Evolutionary conservation across 768 basidiomycete genomes (phyloP).

Genomic region (Hydnomerulius pinastri): DNA sequence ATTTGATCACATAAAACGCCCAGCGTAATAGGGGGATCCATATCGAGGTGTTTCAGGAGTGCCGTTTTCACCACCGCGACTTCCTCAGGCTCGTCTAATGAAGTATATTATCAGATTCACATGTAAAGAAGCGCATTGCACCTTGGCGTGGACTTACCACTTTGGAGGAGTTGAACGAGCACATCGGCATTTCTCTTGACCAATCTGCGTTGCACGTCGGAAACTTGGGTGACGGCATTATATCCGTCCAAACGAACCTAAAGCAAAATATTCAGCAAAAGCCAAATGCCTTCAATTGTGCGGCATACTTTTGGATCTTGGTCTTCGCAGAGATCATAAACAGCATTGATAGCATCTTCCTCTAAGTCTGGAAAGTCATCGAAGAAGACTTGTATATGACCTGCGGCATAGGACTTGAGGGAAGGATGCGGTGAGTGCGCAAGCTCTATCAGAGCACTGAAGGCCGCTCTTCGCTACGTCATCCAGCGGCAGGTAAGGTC

Average conservation of each 20-base stretch:
- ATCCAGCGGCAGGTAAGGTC: conserved; percentile 11
- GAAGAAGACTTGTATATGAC: conserved; percentile 58
- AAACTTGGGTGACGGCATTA: conserved; percentile 54
- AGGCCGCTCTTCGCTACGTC: conserved; percentile 50
- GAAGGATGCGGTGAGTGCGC: conserved; percentile 47
- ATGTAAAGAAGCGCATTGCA: background rate
- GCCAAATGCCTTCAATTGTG: conserved; percentile 5
- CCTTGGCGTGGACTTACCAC: conserved; percentile 48
- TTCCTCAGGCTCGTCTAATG: conserved; percentile 65
- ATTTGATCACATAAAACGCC: conserved; percentile 73
- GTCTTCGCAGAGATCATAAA: conserved; percentile 80
- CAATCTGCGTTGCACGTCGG: conserved; percentile 52
- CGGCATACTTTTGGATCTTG: conserved; percentile 49
- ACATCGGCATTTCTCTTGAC: conserved; percentile 75
- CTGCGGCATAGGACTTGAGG: conserved; percentile 59
- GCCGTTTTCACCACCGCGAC: conserved; percentile 61
- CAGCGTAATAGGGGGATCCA: conserved; percentile 61
- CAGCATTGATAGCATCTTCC: conserved; percentile 74
- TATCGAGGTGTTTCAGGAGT: conserved; percentile 60
- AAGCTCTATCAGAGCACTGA: conserved; percentile 55
- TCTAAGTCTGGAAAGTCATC: conserved; percentile 71
- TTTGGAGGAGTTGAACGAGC: conserved; percentile 72
- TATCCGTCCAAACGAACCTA: conserved; percentile 76
- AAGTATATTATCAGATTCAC: conserved; percentile 5
- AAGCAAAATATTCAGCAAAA: conserved; percentile 3